Conservation (phyloP, 257 asterid genomes). For the Plantago elongata region DNA sequence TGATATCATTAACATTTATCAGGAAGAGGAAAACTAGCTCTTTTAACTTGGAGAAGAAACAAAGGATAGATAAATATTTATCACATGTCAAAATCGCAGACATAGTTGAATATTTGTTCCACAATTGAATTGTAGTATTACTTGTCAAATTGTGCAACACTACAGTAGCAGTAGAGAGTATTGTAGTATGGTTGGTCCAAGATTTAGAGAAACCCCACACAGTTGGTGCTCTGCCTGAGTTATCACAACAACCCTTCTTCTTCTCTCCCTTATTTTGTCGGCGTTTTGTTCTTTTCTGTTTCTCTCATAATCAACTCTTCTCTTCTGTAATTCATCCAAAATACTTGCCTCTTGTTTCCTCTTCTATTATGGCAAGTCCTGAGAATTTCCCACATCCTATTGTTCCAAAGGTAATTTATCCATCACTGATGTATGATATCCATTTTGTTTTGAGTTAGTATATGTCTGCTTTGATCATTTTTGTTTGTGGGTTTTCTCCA, state of each 20-base stretch:
- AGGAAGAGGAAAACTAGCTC: too few relatives aligned
- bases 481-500: constrained; percentile 3
- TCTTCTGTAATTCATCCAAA: background rate
- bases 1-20: too few relatives aligned
- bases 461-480: background rate
- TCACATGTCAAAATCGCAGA: background rate
- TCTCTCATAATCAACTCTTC: background rate
- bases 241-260: background rate
- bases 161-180: background rate
- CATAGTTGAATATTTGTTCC: too few relatives aligned
- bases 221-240: background rate
- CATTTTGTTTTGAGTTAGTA: constrained; percentile 2
- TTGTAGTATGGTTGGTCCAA: background rate
- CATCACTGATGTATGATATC: background rate
- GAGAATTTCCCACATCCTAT: constrained; percentile 22
- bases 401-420: constrained; percentile 28
- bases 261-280: background rate
- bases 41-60: too few relatives aligned
- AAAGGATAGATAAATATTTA: background rate
- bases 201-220: background rate
- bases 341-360: constrained; percentile 23
- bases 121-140: background rate
- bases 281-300: too few relatives aligned
- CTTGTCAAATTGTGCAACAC: background rate
- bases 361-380: constrained; percentile 23